Evolutionary conservation across 768 basidiomycete genomes (phyloP), one percentile per base, ranked within the genome.

Genomic region (Boletus edulis): DNA sequence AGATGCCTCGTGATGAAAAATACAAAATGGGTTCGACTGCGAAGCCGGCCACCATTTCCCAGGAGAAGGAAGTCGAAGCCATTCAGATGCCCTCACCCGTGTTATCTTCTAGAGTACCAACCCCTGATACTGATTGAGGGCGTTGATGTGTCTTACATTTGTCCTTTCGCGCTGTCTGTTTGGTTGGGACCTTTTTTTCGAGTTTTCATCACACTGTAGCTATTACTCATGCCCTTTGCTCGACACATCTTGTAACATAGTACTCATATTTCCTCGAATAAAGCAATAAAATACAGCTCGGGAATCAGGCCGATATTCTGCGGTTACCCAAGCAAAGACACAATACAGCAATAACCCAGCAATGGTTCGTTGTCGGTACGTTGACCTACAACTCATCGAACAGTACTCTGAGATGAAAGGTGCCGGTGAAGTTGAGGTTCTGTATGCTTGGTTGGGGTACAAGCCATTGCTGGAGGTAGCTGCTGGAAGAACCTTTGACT

Each of bases 31-130:
- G 80, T 2, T 74, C 75, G 17, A 80, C 81, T 48, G 79, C 80
- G n/a, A 78, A 79, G 37, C 81, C 82, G 57, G 81, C 82, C 12
- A 77, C 78, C 34, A 78, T 80, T 42, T 68, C 81, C 11, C 80
- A 84, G 50, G 83, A 82, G 67, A 80, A 81, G 63, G 84, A 87
- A 60, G 74, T 83, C 7, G 85, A 86, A 58, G 67, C 73, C 34
- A 83, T 86, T 50, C 67, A 75, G 41, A 72, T 76, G 51, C 69
- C 75, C 15, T 83, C 85, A 13, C 83, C 82, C n/a, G 64, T 64
- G 38, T 75, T 79, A 43, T 77, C 80, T 37, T 75, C 78, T 46
- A 73, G 68, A 44, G 70, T 65, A 3, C 63, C 65, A 13, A 65
- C 69, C 41, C 62, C 71, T 31, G 63, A 64, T 32, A 66, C 57